Conservation (phyloP, 163 green algal genomes). For the Scenedesmus sp. region DNA sequence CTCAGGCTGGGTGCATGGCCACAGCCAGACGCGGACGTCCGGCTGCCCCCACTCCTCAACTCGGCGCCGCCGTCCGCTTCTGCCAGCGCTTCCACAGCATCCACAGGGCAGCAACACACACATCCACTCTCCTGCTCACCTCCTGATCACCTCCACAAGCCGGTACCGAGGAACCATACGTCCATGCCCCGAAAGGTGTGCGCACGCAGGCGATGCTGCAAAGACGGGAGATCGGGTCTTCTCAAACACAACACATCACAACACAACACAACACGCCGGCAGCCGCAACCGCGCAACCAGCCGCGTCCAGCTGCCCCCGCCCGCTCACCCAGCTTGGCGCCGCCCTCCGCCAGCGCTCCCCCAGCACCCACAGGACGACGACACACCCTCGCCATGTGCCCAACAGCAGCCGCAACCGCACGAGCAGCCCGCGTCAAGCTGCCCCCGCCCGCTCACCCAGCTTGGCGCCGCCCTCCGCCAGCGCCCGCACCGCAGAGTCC, state of each 20-base stretch:
- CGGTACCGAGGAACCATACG: too few relatives aligned
- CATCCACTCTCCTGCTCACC: too few relatives aligned
- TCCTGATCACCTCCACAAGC: too few relatives aligned
- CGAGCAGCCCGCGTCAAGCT: too few relatives aligned
- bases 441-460: slow-evolving; percentile 11
- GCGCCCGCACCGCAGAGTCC: slow-evolving; percentile 22
- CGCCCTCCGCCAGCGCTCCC: background rate
- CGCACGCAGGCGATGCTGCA: too few relatives aligned
- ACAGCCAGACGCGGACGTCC: too few relatives aligned
- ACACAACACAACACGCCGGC: slow-evolving; percentile 38
- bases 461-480: background rate
- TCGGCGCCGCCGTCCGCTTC: too few relatives aligned
- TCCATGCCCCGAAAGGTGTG: too few relatives aligned
- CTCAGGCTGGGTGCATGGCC: too few relatives aligned
- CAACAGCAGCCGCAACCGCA: background rate
- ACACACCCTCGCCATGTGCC: slow-evolving; percentile 87
- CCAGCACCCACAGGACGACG: slow-evolving; percentile 56
- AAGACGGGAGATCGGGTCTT: too few relatives aligned
- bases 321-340: background rate
- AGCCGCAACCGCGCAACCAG: background rate
- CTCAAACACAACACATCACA: slow-evolving; percentile 50
- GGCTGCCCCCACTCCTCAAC: too few relatives aligned
- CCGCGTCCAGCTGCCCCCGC: too few relatives aligned
- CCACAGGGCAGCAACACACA: slow-evolving; percentile 66
- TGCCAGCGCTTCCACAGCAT: background rate